These are phyloP conservation scores for Cytospora paraplurivora DNA, from an alignment of 2,329 filamentous ascomycete species.

Conservation along the genomic window DNA sequence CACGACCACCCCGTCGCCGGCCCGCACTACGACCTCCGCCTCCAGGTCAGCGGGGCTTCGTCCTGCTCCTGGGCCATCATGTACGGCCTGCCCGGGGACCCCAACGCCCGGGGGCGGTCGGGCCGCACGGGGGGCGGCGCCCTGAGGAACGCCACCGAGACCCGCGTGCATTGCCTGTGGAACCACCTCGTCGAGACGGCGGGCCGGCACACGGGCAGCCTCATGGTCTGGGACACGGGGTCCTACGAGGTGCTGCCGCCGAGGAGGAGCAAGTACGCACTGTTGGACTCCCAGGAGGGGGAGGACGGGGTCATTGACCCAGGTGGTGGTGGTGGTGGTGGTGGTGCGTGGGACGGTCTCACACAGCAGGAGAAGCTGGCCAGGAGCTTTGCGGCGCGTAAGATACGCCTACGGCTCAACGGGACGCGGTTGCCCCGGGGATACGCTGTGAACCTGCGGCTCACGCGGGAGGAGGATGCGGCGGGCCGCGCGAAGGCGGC, in stretches of 20 bases:
- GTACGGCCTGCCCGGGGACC: conserved; percentile 63
- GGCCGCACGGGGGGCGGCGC: conserved; percentile 37
- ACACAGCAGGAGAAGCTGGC: conserved; percentile 52
- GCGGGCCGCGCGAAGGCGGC: conserved; percentile 24
- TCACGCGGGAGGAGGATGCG: conserved; percentile 41
- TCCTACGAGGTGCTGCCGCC: conserved; percentile 56
- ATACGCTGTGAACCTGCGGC: conserved; percentile 57
- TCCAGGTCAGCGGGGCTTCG: conserved; percentile 69
- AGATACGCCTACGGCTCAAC: conserved; percentile 58
- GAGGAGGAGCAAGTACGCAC: conserved; percentile 36
- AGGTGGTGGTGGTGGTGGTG: not conserved
- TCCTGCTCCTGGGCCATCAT: conserved; percentile 67
- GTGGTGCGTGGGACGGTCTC: not conserved
- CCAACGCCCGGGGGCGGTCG: conserved; percentile 45
- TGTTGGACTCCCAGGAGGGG: conserved; percentile 31
- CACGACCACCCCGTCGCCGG: conserved; percentile 73
- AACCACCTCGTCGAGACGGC: conserved; percentile 64
- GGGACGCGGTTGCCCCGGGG: conserved; percentile 54
- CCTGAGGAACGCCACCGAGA: conserved; percentile 64
- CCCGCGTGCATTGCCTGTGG: conserved; percentile 62
- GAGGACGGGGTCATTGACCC: not conserved
- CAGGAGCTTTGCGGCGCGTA: conserved; percentile 54
- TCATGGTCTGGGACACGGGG: conserved; percentile 66
- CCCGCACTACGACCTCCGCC: conserved; percentile 67
- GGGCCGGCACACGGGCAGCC: conserved; percentile 54